These are phyloP conservation scores for Hortiboletus campestris DNA, from an alignment of 768 basidiomycete genomes.

Conservation along the genomic window DNA sequence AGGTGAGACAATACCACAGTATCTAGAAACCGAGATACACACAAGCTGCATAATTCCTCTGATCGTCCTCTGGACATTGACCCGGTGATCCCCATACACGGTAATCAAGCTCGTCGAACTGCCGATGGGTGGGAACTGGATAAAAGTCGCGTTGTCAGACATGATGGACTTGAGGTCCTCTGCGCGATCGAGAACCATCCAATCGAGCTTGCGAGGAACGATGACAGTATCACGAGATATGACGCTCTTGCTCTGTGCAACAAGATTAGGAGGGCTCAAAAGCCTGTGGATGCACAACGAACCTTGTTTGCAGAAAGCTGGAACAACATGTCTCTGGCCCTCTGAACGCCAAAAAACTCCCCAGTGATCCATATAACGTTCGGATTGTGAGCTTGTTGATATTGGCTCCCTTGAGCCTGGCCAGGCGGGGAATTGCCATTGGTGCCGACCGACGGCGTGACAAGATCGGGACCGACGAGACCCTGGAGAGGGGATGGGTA, in stretches of 20 bases:
- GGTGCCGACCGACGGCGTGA: constrained; percentile 36
- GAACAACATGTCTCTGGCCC: constrained; percentile 93
- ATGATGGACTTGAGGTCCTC: constrained; percentile 92
- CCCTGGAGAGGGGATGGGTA: constrained; percentile 88
- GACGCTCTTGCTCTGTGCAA: constrained; percentile 73
- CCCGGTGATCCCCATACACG: constrained; percentile 90
- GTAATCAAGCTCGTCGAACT: constrained; percentile 91
- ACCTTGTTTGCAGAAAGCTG: constrained; percentile 88
- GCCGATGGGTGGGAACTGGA: constrained; percentile 90
- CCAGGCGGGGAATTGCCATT: constrained; percentile 34
- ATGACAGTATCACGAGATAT: constrained; percentile 93
- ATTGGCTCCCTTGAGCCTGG: constrained; percentile 20
- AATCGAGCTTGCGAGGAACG: constrained; percentile 94
- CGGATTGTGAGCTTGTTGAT: constrained; percentile 49
- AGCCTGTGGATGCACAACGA: not conserved
- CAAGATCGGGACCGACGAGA: constrained; percentile 68
- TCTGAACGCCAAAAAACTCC: constrained; percentile 93
- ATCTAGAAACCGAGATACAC: constrained; percentile 33
- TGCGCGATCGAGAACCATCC: constrained; percentile 96
- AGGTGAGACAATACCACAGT: constrained; percentile 21
- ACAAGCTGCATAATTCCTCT: constrained; percentile 94
- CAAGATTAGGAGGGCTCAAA: not conserved
- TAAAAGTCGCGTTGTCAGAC: constrained; percentile 95
- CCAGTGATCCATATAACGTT: constrained; percentile 96
- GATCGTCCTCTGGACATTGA: constrained; percentile 93